Percentiles rank a stretch among this genome's conserved stretches.
Conservation (phyloP, 2,329 filamentous ascomycete species). For the Ceratocystis cubensis region DNA sequence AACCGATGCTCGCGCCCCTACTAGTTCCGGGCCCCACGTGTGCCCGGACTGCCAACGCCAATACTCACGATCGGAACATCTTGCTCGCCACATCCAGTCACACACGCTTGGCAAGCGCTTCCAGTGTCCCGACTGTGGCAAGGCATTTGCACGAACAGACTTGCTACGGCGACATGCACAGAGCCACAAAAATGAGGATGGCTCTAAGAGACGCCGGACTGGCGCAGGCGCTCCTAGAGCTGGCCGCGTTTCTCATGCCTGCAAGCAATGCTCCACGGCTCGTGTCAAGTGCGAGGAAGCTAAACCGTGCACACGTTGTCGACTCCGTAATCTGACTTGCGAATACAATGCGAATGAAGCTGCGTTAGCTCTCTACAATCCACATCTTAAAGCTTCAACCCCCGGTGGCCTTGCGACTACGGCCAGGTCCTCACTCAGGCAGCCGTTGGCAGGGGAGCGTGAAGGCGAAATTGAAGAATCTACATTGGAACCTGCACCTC, state of each 20-base stretch:
- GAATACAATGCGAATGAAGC: constrained; percentile 30
- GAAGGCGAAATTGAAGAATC: neutral
- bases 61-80: constrained; percentile 43
- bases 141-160: constrained; percentile 42
- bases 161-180: constrained; percentile 40
- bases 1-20: neutral
- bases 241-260: constrained; percentile 42
- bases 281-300: constrained; percentile 44
- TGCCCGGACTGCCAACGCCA: constrained; percentile 40
- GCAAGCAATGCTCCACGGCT: constrained; percentile 39
- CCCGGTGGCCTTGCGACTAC: constrained; percentile 4
- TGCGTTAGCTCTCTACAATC: constrained; percentile 20
- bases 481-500: neutral
- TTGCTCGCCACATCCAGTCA: constrained; percentile 40
- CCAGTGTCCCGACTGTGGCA: constrained; percentile 38
- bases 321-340: constrained; percentile 36
- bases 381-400: constrained; percentile 21
- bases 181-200: constrained; percentile 39
- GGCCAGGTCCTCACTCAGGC: neutral
- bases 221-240: constrained; percentile 34
- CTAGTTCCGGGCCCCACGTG: constrained; percentile 28
- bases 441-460: neutral
- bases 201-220: constrained; percentile 37
- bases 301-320: constrained; percentile 42
- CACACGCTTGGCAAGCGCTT: constrained; percentile 41